A percentile compares a stretch with the other conserved stretches of the same genome.
Conservation (phyloP, 331 rosid genomes). For the Quercus tomentella region DNA sequence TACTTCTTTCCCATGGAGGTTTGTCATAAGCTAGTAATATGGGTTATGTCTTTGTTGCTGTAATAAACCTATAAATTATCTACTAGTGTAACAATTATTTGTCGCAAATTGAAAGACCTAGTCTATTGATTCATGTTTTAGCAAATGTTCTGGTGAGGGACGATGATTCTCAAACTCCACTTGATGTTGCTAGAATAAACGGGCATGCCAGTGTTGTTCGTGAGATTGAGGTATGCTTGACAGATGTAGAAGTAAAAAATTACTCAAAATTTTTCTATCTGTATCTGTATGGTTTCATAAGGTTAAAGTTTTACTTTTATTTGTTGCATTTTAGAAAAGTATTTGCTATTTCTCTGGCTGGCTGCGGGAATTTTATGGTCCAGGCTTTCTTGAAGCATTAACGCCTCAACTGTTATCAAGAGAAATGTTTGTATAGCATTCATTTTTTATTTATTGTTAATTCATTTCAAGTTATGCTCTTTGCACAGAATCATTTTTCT, state of each 20-base stretch:
- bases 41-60: background rate
- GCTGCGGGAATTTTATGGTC: conserved; percentile 20
- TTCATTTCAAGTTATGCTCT: background rate
- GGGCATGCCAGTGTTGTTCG: conserved; percentile 9
- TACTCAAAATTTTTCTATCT: background rate
- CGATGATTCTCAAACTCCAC: conserved; percentile 15
- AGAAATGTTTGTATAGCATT: background rate
- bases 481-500: background rate
- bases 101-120: background rate
- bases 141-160: conserved; percentile 16
- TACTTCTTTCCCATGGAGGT: conserved; percentile 23
- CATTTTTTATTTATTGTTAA: background rate
- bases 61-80: background rate
- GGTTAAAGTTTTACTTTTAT: background rate
- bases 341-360: conserved; percentile 22
- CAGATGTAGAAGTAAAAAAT: background rate
- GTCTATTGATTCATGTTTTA: background rate
- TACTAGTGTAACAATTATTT: background rate
- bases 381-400: conserved; percentile 15
- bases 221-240: conserved; percentile 7
- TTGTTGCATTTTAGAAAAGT: conserved; percentile 12
- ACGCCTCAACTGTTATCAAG: conserved; percentile 1
- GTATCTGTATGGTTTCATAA: background rate
- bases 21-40: background rate
- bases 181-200: conserved; percentile 13